A percentile compares a stretch with the other conserved stretches of the same genome.
Evolutionary conservation across 345 rosid genomes (phyloP).

Genomic region (Eucalyptus regnans): DNA sequence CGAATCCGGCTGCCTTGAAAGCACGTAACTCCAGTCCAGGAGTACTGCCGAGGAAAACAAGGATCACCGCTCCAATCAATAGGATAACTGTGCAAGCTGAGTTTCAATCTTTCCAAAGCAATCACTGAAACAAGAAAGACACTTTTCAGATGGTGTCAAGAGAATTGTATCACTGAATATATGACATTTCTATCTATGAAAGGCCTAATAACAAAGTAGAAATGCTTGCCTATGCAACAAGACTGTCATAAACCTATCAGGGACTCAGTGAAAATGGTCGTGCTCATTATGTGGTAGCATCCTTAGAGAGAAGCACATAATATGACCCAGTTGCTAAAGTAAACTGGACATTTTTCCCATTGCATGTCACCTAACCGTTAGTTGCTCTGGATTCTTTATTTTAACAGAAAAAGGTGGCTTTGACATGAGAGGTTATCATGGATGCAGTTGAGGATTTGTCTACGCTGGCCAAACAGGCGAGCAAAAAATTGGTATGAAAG

Average conservation of each 20-base stretch:
- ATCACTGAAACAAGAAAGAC: conserved; percentile 21
- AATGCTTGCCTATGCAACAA: not conserved
- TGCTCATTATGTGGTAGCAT: not conserved
- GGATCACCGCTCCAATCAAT: conserved; percentile 91
- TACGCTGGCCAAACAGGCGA: not conserved
- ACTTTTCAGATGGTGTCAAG: not conserved
- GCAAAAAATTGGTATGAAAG: not conserved
- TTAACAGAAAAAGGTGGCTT: not conserved
- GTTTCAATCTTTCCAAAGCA: conserved; percentile 41
- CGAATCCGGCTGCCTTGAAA: conserved; percentile 52
- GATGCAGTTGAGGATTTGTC: not conserved
- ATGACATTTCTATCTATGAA: not conserved
- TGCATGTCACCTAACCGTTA: not conserved
- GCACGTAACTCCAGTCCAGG: conserved; percentile 87
- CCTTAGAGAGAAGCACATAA: not conserved
- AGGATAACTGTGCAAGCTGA: conserved; percentile 38
- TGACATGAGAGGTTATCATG: not conserved
- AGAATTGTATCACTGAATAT: not conserved
- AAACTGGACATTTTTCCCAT: not conserved
- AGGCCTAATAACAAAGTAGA: not conserved
- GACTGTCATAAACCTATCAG: not conserved
- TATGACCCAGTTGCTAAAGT: not conserved
- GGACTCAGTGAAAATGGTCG: not conserved
- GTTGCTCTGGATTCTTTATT: not conserved
- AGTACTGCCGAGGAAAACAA: conserved; percentile 54